A percentile compares a stretch with the other conserved stretches of the same genome.
Conservation (phyloP, 345 rosid genomes). For the Lepidium aucheri region DNA sequence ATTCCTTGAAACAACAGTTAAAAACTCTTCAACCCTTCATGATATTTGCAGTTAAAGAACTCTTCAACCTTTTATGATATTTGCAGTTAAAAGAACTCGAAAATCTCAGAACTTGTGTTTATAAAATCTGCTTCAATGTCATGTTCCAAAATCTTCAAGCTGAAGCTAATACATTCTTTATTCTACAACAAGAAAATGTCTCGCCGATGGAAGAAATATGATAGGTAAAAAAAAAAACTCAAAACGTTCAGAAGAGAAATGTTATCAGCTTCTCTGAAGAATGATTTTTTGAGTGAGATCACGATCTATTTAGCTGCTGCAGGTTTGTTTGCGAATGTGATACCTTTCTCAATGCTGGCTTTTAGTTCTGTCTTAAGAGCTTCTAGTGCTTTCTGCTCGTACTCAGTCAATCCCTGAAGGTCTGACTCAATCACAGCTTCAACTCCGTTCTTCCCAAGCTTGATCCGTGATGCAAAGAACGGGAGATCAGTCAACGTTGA, state of each 20-base stretch:
- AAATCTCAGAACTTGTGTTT: background rate
- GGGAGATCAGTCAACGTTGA: slow-evolving; percentile 73
- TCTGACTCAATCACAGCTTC: slow-evolving; percentile 73
- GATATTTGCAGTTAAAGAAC: too few relatives aligned
- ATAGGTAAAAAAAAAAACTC: slow-evolving; percentile 12
- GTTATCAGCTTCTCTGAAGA: slow-evolving; percentile 12
- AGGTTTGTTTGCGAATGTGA: slow-evolving; percentile 63
- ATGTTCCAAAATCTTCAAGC: slow-evolving; percentile 18
- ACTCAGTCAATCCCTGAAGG: slow-evolving; percentile 62
- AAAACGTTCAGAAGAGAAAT: slow-evolving; percentile 13
- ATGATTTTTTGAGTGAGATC: background rate
- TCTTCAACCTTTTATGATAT: too few relatives aligned
- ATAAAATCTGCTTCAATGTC: background rate
- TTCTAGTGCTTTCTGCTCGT: slow-evolving; percentile 80
- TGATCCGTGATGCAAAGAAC: slow-evolving; percentile 82
- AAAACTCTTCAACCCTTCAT: too few relatives aligned
- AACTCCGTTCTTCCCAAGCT: slow-evolving; percentile 74
- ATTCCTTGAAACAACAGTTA: too few relatives aligned
- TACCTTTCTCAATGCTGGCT: slow-evolving; percentile 84
- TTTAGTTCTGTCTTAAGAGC: slow-evolving; percentile 69
- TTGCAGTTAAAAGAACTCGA: too few relatives aligned
- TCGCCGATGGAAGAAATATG: slow-evolving; percentile 8
- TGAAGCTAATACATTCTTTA: slow-evolving; percentile 26
- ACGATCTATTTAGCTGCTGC: slow-evolving; percentile 28
- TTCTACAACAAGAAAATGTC: slow-evolving; percentile 20